Percentiles rank a stretch among this genome's conserved stretches.
Evolutionary conservation across 306 rosid genomes (phyloP).

Genomic region (Corylus heterophylla): DNA sequence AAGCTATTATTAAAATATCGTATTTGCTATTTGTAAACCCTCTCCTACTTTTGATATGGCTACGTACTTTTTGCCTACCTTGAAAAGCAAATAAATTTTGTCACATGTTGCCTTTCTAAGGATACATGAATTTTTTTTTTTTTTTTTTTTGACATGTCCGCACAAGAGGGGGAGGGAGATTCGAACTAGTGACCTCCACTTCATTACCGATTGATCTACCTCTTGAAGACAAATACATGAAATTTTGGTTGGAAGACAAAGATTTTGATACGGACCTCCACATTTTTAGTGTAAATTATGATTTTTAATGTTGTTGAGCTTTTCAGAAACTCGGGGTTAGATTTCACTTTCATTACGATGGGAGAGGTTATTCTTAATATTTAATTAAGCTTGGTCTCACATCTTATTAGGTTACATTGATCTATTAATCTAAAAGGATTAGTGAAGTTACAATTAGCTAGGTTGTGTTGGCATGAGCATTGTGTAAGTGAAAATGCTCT

Average conservation of each 20-base stretch:
- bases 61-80: neutral
- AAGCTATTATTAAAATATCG: no score
- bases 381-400: no score
- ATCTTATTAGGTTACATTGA: no score
- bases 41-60: neutral
- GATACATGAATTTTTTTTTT: neutral
- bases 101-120: neutral
- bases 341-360: neutral
- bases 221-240: neutral
- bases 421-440: no score
- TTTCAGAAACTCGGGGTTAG: neutral
- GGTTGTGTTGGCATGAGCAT: no score
- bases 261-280: neutral
- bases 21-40: neutral
- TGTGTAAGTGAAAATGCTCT: no score
- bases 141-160: no score
- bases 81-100: neutral
- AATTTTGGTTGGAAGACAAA: neutral
- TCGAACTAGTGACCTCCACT: no score
- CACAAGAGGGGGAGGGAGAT: no score
- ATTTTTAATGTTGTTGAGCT: neutral
- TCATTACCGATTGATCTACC: no score
- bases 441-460: no score
- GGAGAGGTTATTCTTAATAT: neutral
- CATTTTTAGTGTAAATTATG: neutral